Percentiles rank a stretch among this genome's conserved stretches.
Conservation (phyloP, 768 basidiomycete genomes). For the Aureoboletus auriporus region DNA sequence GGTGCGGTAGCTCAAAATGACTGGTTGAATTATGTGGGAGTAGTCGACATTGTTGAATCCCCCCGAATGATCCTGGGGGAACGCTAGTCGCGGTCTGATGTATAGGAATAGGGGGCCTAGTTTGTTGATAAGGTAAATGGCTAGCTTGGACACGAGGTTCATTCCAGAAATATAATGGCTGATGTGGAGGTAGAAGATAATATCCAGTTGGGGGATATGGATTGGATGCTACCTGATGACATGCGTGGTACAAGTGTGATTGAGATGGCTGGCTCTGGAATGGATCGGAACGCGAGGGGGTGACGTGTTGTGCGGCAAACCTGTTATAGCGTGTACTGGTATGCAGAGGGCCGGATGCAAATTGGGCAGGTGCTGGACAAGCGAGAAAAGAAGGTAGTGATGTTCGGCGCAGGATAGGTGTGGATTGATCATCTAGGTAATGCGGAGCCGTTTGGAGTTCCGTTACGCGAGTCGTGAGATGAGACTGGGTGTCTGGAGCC, state of each 20-base stretch:
- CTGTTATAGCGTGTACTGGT: conserved; percentile 24
- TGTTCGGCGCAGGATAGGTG: not conserved
- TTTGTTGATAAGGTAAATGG: conserved; percentile 23
- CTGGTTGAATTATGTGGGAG: conserved; percentile 27
- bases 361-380: conserved; percentile 13
- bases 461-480: not conserved
- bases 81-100: conserved; percentile 23
- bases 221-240: conserved; percentile 31
- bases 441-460: not conserved
- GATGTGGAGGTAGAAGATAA: conserved; percentile 31
- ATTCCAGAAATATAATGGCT: conserved; percentile 38
- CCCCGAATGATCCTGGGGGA: conserved; percentile 22
- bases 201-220: conserved; percentile 40
- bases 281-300: conserved; percentile 38
- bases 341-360: conserved; percentile 29
- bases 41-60: conserved; percentile 12
- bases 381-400: conserved; percentile 17
- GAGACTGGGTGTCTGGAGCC: not conserved
- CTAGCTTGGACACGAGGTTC: conserved; percentile 32
- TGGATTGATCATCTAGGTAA: not conserved
- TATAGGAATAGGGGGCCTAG: conserved; percentile 14
- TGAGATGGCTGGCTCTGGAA: conserved; percentile 28
- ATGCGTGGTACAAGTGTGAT: conserved; percentile 33
- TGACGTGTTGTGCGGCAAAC: conserved; percentile 46
- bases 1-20: conserved; percentile 36